Conservation (phyloP, 2,329 filamentous ascomycete species). For the Mycosphaerella sp. region DNA sequence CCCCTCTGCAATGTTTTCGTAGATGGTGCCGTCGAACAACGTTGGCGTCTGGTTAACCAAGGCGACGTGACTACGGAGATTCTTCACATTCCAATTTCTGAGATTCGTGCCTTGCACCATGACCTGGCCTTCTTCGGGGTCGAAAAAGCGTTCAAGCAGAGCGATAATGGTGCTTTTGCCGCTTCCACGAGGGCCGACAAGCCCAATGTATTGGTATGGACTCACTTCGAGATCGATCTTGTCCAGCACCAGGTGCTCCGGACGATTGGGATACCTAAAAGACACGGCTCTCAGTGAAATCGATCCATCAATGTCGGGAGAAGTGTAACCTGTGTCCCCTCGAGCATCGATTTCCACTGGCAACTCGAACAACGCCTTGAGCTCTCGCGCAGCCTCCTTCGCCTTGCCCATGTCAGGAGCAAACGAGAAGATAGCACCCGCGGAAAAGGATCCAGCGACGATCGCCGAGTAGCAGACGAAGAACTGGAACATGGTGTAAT, state of each 20-base stretch:
- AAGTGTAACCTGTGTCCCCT: neutral
- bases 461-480: conserved; percentile 67
- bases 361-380: conserved; percentile 39
- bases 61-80: conserved; percentile 39
- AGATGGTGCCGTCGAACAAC: conserved; percentile 42
- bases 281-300: conserved; percentile 50
- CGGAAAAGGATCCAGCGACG: conserved; percentile 65
- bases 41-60: conserved; percentile 45
- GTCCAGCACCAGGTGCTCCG: conserved; percentile 52
- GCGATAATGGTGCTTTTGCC: conserved; percentile 38
- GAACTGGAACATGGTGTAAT: conserved; percentile 61
- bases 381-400: conserved; percentile 53
- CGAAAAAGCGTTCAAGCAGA: conserved; percentile 49
- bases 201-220: conserved; percentile 36
- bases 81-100: conserved; percentile 31
- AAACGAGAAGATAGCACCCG: conserved; percentile 67
- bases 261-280: conserved; percentile 60
- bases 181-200: conserved; percentile 39
- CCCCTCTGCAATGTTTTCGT: conserved; percentile 32
- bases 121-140: conserved; percentile 57
- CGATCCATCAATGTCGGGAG: neutral
- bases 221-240: conserved; percentile 25
- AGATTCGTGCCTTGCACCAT: conserved; percentile 44
- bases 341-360: neutral
- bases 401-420: conserved; percentile 67